Conservation (phyloP, 768 basidiomycete genomes). For the Crepidotus variabilis region DNA sequence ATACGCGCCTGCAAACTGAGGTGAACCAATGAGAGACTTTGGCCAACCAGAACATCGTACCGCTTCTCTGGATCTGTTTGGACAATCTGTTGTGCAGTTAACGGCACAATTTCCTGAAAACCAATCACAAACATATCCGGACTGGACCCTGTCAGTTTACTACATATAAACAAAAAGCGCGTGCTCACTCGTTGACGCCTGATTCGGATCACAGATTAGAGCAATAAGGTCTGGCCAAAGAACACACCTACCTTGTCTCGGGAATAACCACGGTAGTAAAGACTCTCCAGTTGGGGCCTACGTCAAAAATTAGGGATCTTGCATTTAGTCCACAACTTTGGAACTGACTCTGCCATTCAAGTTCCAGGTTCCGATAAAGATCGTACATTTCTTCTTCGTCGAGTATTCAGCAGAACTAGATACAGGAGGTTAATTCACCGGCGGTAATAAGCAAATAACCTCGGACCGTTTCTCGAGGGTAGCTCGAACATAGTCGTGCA, state of each 20-base stretch:
- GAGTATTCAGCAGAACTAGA: conserved; percentile 82
- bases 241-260: conserved; percentile 59
- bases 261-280: conserved; percentile 88
- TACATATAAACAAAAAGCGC: conserved; percentile 4
- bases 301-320: background rate
- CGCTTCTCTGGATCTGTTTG: conserved; percentile 94
- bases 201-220: conserved; percentile 14
- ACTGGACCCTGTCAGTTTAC: conserved; percentile 29
- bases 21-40: background rate
- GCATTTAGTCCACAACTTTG: background rate
- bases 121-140: conserved; percentile 90
- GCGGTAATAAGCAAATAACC: background rate
- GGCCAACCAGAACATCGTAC: conserved; percentile 28
- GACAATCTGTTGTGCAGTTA: conserved; percentile 96
- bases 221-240: conserved; percentile 3
- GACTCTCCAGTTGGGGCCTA: conserved; percentile 73
- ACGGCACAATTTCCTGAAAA: conserved; percentile 96
- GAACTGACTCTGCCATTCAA: conserved; percentile 77
- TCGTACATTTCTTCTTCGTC: conserved; percentile 58
- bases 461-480: conserved; percentile 65
- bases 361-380: conserved; percentile 96
- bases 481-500: conserved; percentile 81
- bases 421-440: conserved; percentile 9
- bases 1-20: conserved; percentile 56
- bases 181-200: conserved; percentile 47